Percentiles rank a stretch among this genome's conserved stretches.
Conservation (phyloP, 805 yeast genomes). For the Lipomyces mesembrius region DNA sequence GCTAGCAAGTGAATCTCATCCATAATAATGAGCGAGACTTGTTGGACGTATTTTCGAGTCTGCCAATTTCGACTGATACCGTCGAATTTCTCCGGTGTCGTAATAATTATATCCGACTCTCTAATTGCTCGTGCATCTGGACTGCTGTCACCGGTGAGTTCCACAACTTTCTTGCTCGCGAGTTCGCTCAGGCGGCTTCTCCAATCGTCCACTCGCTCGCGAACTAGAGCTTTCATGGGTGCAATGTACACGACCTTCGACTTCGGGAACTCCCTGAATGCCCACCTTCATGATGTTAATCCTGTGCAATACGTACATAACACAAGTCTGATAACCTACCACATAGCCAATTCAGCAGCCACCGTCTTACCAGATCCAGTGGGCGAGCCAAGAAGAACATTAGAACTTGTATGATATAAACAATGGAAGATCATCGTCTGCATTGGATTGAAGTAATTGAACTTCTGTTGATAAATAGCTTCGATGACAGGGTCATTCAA, state of each 20-base stretch:
- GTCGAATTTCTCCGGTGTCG: slow-evolving; percentile 86
- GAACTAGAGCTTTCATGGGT: slow-evolving; percentile 85
- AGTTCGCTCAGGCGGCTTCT: slow-evolving; percentile 51
- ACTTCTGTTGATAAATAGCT: slow-evolving; percentile 64
- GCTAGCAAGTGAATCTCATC: slow-evolving; percentile 85
- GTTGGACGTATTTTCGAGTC: slow-evolving; percentile 73
- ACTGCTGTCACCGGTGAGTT: slow-evolving; percentile 80
- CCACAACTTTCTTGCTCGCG: slow-evolving; percentile 63
- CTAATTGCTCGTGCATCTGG: slow-evolving; percentile 71
- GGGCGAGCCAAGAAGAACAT: slow-evolving; percentile 94
- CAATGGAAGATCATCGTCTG: slow-evolving; percentile 96
- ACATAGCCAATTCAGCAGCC: slow-evolving; percentile 94
- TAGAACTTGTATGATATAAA: slow-evolving; percentile 74
- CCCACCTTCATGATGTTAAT: slow-evolving; percentile 49
- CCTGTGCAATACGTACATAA: not conserved
- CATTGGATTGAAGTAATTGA: slow-evolving; percentile 95
- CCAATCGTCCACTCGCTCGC: slow-evolving; percentile 88
- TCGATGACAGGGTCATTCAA: slow-evolving; percentile 71
- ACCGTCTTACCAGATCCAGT: slow-evolving; percentile 98
- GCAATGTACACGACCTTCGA: slow-evolving; percentile 72
- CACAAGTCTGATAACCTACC: slow-evolving; percentile 55
- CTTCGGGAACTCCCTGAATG: slow-evolving; percentile 78
- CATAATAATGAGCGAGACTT: slow-evolving; percentile 76
- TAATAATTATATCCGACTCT: slow-evolving; percentile 73
- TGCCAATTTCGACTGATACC: slow-evolving; percentile 89